A percentile compares a stretch with the other conserved stretches of the same genome.
Evolutionary conservation across 169 alveolate species (phyloP).

Genomic region (Plasmodium gonderi): DNA sequence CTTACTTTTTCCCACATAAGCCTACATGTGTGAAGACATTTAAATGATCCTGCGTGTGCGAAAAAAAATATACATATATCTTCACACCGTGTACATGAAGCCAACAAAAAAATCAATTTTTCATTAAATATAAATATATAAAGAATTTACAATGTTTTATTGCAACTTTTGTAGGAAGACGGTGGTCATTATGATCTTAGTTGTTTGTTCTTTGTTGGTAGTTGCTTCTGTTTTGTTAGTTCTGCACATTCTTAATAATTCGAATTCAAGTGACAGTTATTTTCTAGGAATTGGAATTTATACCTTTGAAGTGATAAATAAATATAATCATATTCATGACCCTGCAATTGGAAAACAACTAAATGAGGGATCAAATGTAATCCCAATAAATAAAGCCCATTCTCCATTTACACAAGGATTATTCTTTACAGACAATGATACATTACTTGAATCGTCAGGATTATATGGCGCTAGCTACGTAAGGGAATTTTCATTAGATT

Average conservation of each 20-base stretch:
- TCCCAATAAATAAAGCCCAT: background rate
- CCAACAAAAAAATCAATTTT: no score
- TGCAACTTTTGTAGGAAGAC: slow-evolving; percentile 15
- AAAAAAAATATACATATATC: no score
- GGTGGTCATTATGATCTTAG: slow-evolving; percentile 11
- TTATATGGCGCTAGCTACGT: slow-evolving; percentile 56
- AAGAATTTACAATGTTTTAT: slow-evolving; percentile 33
- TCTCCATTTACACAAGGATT: slow-evolving; percentile 81
- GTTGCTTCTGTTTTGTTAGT: slow-evolving; percentile 25
- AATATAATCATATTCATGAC: slow-evolving; percentile 53
- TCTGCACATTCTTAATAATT: background rate
- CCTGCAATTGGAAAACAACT: slow-evolving; percentile 1
- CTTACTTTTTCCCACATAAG: background rate
- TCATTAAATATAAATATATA: background rate
- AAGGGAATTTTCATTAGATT: slow-evolving; percentile 57
- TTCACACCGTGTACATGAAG: background rate
- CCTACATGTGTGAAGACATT: background rate
- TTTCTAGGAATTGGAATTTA: background rate
- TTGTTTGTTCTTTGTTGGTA: background rate
- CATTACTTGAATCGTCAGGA: slow-evolving; percentile 76
- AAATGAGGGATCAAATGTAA: background rate
- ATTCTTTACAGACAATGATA: slow-evolving; percentile 41
- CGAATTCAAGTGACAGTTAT: background rate
- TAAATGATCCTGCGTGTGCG: background rate
- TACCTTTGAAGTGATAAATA: slow-evolving; percentile 34